Evolutionary conservation across 306 rosid genomes (phyloP).

Genomic region (Sphenostylis stenocarpa): DNA sequence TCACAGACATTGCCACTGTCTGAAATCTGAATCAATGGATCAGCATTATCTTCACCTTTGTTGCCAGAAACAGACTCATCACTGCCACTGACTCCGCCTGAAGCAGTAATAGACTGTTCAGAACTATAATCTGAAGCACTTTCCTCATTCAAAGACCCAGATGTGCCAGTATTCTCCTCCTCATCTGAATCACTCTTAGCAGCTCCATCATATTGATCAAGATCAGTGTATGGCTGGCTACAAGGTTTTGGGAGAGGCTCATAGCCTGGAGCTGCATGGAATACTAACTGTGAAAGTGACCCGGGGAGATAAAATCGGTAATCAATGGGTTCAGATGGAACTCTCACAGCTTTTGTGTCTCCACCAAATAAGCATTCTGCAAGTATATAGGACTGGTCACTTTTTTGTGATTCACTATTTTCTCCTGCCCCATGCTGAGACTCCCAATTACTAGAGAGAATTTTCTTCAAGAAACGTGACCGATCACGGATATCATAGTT

Average conservation of each 20-base stretch:
- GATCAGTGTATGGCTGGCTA: conserved; percentile 51
- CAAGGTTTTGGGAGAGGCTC: conserved; percentile 97
- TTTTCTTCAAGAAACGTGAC: conserved; percentile 63
- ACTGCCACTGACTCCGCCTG: conserved; percentile 51
- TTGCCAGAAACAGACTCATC: conserved; percentile 48
- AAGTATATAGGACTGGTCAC: conserved; percentile 50
- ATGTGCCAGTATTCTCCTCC: conserved; percentile 59
- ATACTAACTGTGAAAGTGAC: conserved; percentile 91
- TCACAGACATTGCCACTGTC: conserved; percentile 53
- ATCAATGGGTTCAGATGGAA: conserved; percentile 56
- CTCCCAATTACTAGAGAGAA: conserved; percentile 55
- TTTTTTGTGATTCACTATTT: conserved; percentile 33
- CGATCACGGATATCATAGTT: conserved; percentile 90
- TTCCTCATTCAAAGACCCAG: conserved; percentile 73
- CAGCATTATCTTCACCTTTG: conserved; percentile 46
- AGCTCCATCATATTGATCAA: conserved; percentile 41
- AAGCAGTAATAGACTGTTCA: conserved; percentile 56
- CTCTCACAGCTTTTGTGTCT: conserved; percentile 42
- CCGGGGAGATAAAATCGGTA: conserved; percentile 91
- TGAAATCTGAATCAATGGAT: conserved; percentile 77
- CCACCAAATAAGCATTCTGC: conserved; percentile 65
- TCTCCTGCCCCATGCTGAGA: conserved; percentile 47
- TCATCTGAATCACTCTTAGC: conserved; percentile 37
- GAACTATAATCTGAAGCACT: conserved; percentile 71
- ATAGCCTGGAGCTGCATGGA: conserved; percentile 98